Evolutionary conservation across 176 grass and related monocot genomes (phyloP), one percentile per base, ranked within the genome.

Genomic region (Juncus inflexus): DNA sequence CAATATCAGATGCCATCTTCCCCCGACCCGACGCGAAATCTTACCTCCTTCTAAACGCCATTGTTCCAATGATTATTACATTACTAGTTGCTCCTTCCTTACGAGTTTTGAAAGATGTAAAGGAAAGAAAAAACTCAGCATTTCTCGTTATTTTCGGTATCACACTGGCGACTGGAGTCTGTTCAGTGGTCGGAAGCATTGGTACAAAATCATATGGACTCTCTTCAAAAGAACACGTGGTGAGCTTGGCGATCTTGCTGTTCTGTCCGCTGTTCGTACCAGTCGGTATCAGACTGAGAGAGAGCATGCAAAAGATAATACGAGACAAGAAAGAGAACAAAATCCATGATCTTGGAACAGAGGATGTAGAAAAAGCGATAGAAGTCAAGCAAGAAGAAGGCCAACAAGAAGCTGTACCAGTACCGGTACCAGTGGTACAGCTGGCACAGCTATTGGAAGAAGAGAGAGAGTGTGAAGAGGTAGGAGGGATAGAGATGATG

Each of bases 41-140:
- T 3, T 99, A 90, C 72, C 94, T 99, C 53, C 85, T 92, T 59
- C 78, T 99, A 40, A 99, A 99, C 81, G 85, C 94, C 43, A 60
- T 86, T 65, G 64, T 83, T 12, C 94, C 94, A 3, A 84, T 84
- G 78, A n/a, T 63, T 15, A 68, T 90, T 58, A 61, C 89, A 5
- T 28, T 85, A 12, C 4, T 84, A 59, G 78, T 61, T 38, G 52
- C 76, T 3, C 94, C 94, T 9, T 84, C 83, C 0, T 68, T 92
- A 10, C 68, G 85, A 7, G 65, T 82, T 72, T 63, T 92, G n/a
- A 66, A 84, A 2, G 11, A 19, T 7, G 77, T 64, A 49, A 59
- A 38, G 37, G 8, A 13, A 0, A 66, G 55, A 62, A 79, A 55
- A 6, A 35, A 67, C 3, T 39, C 74, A 0, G 80, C 63, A 15